Evolutionary conservation across 139 green algal genomes (phyloP).

Genomic region (Asterochloris erici): DNA sequence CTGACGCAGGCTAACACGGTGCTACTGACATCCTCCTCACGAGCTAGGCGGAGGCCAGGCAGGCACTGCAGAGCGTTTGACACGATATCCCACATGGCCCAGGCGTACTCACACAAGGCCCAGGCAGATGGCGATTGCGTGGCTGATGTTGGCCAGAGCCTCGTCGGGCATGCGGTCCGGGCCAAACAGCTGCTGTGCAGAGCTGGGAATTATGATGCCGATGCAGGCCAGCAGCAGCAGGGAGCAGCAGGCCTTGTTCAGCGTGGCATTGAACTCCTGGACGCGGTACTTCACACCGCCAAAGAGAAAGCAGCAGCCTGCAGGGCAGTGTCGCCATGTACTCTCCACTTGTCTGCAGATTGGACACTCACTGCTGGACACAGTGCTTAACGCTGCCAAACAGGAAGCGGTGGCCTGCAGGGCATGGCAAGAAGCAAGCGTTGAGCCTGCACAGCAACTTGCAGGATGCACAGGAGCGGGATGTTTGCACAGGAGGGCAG

Average conservation of each 20-base stretch:
- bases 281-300: slow-evolving; percentile 64
- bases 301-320: slow-evolving; percentile 84
- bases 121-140: slow-evolving; percentile 61
- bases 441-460: no score
- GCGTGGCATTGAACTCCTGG: slow-evolving; percentile 71
- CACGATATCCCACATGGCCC: background rate
- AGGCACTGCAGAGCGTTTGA: background rate
- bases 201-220: slow-evolving; percentile 70
- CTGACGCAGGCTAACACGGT: no score
- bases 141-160: slow-evolving; percentile 42
- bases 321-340: background rate
- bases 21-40: no score
- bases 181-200: slow-evolving; percentile 25
- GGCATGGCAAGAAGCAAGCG: no score
- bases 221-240: slow-evolving; percentile 83
- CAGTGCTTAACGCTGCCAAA: slow-evolving; percentile 68
- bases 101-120: slow-evolving; percentile 35
- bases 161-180: slow-evolving; percentile 18
- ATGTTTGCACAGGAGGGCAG: no score
- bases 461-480: no score
- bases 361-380: slow-evolving; percentile 66
- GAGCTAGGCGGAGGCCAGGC: no score
- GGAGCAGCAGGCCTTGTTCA: slow-evolving; percentile 64
- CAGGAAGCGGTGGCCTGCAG: slow-evolving; percentile 81
- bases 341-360: no score